Evolutionary conservation across 371 early-diverging fungal species (phyloP), one percentile per base, ranked within the genome.

Genomic region (Mucor saturninus): DNA sequence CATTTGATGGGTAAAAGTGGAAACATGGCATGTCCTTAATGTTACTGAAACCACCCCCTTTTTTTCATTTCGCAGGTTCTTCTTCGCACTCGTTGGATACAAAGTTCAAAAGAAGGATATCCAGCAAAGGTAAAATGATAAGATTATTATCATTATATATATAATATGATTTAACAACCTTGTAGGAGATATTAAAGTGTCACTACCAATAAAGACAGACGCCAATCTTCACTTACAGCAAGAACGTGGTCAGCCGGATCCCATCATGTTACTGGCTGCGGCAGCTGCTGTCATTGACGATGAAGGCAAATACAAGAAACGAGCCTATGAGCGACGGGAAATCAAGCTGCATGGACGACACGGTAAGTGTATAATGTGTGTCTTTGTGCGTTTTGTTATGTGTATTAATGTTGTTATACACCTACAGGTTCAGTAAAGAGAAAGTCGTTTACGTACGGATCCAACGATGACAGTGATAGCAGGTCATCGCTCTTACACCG

Each of bases 231-330:
- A 64, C 35, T 58, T 64, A 28, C 53, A 58, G 14, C 43, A 58
- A 53, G 64, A 61, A 46, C 56, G 67, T 21, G 15, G 54, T 11
- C 65, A 59, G 45, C 69, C 76, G 28, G 81, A 81, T 72, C 81
- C 81, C n/a, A 81, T 81, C 45, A 72, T 77, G 69, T 53, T 81
- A 43, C 54, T 81, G 26, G 81, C 78, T 30, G 81, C 78, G 10
- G 81, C 81, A 8, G 81, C 81, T 15, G 76, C 74, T 15, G 72
- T 78, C 26, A 67, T 72, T 56, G 68, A 71, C 9, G 69, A 73
- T 29, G 75, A 64, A 31, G 64, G 69, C 13, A 64, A 61, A 40
- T 69, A 65, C 31, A 69, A 65, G 42, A 61, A 61, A 15, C 48
- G 69, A 58, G 39, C 43, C 5, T 69, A 65, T 48, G 65, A 69